These are phyloP conservation scores for Stenocarpella maydis DNA, from an alignment of 2,329 filamentous ascomycete genomes.

Conservation along the genomic window DNA sequence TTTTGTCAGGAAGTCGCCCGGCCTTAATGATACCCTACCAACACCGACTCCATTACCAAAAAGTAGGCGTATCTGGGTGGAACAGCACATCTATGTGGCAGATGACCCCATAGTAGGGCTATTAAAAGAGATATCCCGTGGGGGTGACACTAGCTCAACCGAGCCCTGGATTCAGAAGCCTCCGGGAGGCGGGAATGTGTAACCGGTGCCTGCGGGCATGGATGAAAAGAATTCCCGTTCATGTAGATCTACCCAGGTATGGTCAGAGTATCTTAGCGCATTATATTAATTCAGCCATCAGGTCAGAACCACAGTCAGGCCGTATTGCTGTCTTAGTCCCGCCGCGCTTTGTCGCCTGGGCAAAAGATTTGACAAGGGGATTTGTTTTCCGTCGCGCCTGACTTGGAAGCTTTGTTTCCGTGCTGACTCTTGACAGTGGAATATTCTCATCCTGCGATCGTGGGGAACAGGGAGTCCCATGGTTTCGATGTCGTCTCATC, in stretches of 20 bases:
- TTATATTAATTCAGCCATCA: too few species aligned
- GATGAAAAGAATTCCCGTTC: too few species aligned
- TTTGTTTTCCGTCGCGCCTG: not conserved
- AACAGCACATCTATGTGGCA: conserved; percentile 5
- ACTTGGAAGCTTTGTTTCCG: not conserved
- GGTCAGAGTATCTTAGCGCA: not conserved
- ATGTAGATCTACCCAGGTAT: too few species aligned
- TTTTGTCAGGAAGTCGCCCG: not conserved
- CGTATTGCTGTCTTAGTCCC: not conserved
- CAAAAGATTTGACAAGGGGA: not conserved
- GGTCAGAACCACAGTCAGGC: not conserved
- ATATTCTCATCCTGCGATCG: not conserved
- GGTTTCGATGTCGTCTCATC: not conserved
- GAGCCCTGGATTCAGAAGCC: not conserved
- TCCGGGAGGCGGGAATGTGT: not conserved
- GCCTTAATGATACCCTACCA: not conserved
- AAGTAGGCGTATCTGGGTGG: conserved; percentile 13
- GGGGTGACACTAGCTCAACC: not conserved
- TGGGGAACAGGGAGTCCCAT: not conserved
- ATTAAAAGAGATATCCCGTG: not conserved
- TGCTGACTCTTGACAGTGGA: not conserved
- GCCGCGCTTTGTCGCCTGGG: not conserved
- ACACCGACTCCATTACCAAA: not conserved
- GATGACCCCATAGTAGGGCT: not conserved
- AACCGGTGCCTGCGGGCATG: not conserved